Evolutionary conservation across 75 land plant species (phyloP).

Genomic region (Selaginella tamariscina): DNA sequence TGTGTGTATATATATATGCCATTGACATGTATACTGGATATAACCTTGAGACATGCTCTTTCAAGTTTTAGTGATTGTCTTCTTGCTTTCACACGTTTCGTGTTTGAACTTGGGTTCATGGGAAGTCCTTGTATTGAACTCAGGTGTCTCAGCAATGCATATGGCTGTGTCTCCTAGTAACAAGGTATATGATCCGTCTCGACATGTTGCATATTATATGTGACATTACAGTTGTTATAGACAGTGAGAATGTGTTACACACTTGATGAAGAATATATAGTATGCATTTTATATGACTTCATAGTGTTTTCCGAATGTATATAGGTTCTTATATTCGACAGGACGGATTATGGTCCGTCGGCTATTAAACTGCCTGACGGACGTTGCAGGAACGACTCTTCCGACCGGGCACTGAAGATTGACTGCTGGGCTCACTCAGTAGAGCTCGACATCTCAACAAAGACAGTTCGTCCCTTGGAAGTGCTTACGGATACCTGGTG

Average conservation of each 20-base stretch:
- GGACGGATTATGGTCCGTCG: slow-evolving; percentile 63
- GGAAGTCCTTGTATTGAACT: slow-evolving; percentile 38
- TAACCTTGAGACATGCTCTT: too few relatives aligned
- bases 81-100: slow-evolving; percentile 18
- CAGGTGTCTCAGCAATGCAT: slow-evolving; percentile 75
- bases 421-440: slow-evolving; percentile 69
- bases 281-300: too few relatives aligned
- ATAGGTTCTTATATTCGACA: slow-evolving; percentile 53
- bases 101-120: slow-evolving; percentile 26
- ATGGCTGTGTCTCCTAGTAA: slow-evolving; percentile 43
- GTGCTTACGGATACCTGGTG: slow-evolving; percentile 25
- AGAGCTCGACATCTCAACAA: slow-evolving; percentile 30
- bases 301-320: too few relatives aligned
- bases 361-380: slow-evolving; percentile 29
- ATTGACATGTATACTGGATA: too few relatives aligned
- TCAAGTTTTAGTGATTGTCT: slow-evolving; percentile 14
- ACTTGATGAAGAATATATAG: too few relatives aligned
- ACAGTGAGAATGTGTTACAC: too few relatives aligned
- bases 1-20: too few relatives aligned
- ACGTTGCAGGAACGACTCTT: slow-evolving; percentile 30
- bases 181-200: too few relatives aligned
- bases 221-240: too few relatives aligned
- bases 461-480: slow-evolving; percentile 14
- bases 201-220: too few relatives aligned
- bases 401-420: slow-evolving; percentile 30